Conservation (phyloP, 2,329 filamentous ascomycete genomes). For the Pyricularia pennisetigena region DNA sequence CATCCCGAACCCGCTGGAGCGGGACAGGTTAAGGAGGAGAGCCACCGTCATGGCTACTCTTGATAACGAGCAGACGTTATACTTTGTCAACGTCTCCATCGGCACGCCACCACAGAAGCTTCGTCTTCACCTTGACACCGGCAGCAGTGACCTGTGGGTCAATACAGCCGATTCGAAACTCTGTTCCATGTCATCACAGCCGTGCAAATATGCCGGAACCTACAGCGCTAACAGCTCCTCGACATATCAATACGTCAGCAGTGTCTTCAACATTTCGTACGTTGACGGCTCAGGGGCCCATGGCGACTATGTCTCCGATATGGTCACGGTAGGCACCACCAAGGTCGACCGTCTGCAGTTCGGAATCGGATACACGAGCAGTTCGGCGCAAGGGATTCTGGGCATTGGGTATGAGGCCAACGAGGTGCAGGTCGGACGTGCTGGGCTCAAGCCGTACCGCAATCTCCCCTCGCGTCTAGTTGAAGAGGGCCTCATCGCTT, state of each 20-base stretch:
- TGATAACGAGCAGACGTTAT: slow-evolving; percentile 53
- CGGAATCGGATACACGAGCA: slow-evolving; percentile 58
- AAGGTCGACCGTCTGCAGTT: slow-evolving; percentile 54
- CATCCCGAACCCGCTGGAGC: slow-evolving; percentile 28
- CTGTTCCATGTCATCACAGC: slow-evolving; percentile 37
- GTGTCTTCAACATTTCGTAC: slow-evolving; percentile 80
- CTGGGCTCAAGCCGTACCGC: slow-evolving; percentile 44
- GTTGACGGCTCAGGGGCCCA: slow-evolving; percentile 68
- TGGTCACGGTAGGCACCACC: slow-evolving; percentile 46
- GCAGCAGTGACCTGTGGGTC: slow-evolving; percentile 61
- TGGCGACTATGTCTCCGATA: slow-evolving; percentile 76
- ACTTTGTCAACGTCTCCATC: slow-evolving; percentile 52
- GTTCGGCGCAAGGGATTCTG: slow-evolving; percentile 61
- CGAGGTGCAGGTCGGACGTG: slow-evolving; percentile 61
- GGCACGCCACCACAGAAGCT: slow-evolving; percentile 51
- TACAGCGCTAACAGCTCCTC: slow-evolving; percentile 65
- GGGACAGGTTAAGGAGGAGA: slow-evolving; percentile 36
- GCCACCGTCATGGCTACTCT: slow-evolving; percentile 33
- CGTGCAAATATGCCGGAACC: slow-evolving; percentile 53
- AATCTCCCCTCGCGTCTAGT: slow-evolving; percentile 62
- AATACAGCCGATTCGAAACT: slow-evolving; percentile 54
- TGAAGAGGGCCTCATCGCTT: slow-evolving; percentile 47
- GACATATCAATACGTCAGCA: slow-evolving; percentile 63
- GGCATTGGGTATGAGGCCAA: slow-evolving; percentile 77
- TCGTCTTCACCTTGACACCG: slow-evolving; percentile 55